Percentiles rank a stretch among this genome's conserved stretches.
phyloP scores from a whole-genome alignment of 345 rosid species.

The Euclidium syriacum region DNA sequence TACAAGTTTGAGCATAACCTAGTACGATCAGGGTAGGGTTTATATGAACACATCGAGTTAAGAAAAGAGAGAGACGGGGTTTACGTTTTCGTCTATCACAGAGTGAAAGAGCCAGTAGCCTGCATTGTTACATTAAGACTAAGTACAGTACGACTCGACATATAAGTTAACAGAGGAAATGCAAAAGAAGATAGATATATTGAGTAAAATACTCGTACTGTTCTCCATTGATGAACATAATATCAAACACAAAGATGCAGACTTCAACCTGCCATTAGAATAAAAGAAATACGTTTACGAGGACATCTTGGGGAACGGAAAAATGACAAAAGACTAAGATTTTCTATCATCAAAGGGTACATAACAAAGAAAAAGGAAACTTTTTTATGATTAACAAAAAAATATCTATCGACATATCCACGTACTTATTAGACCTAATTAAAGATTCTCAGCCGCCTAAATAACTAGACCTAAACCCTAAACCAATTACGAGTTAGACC shows the following conservation, averaged over 20 bases:
- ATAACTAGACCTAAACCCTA: too few relatives aligned
- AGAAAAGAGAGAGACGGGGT: conserved; percentile 11
- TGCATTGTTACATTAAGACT: conserved; percentile 33
- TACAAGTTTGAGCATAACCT: conserved; percentile 18
- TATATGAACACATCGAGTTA: neutral
- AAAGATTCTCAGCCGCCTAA: too few relatives aligned
- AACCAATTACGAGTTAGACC: too few relatives aligned
- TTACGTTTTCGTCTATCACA: conserved; percentile 62
- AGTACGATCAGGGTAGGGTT: neutral
- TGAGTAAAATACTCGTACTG: conserved; percentile 46
- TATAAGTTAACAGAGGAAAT: neutral
- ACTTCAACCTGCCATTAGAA: conserved; percentile 57
- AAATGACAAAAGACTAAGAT: neutral
- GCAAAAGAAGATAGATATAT: neutral
- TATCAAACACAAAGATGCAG: conserved; percentile 74
- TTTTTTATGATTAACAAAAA: too few relatives aligned
- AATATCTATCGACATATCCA: too few relatives aligned
- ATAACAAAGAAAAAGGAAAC: neutral
- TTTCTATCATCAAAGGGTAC: neutral
- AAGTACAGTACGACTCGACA: neutral
- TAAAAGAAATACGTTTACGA: neutral
- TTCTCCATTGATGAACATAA: conserved; percentile 85
- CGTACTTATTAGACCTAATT: too few relatives aligned
- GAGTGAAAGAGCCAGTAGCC: conserved; percentile 65
- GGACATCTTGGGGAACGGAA: neutral